These are phyloP conservation scores for Eimeria mitis DNA, from an alignment of 169 alveolate genomes.

Conservation along the genomic window DNA sequence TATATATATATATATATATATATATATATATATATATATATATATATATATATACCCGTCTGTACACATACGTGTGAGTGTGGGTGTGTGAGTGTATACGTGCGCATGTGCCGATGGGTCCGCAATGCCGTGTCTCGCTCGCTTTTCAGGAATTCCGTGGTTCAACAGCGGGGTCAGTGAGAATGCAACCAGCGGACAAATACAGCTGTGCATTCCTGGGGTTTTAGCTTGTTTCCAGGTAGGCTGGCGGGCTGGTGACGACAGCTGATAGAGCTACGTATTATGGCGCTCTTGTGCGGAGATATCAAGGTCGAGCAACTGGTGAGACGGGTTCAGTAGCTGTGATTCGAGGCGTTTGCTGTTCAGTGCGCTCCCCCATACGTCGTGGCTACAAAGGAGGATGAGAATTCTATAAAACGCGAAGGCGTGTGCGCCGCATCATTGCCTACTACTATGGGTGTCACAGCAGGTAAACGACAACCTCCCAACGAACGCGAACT, in stretches of 20 bases:
- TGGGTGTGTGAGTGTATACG: not conserved
- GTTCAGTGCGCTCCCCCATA: slow-evolving; percentile 96
- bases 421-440: slow-evolving; percentile 98
- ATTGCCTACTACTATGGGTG: slow-evolving; percentile 98
- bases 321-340: not conserved
- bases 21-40: too few relatives aligned
- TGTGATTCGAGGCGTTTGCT: not conserved
- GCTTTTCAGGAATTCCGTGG: slow-evolving; percentile 88
- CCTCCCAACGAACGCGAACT: not conserved
- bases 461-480: slow-evolving; percentile 92
- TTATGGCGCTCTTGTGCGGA: not conserved
- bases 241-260: not conserved
- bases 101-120: not conserved
- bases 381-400: slow-evolving; percentile 94
- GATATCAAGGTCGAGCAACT: not conserved
- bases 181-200: slow-evolving; percentile 97
- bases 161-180: slow-evolving; percentile 98
- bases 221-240: slow-evolving; percentile 97
- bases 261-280: not conserved
- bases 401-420: slow-evolving; percentile 94
- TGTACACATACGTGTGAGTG: not conserved
- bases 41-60: not conserved
- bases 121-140: not conserved
- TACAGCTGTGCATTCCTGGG: slow-evolving; percentile 97
- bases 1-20: too few relatives aligned